Conservation (phyloP, 2,329 filamentous ascomycete species). For the Dactylellina cionopaga region DNA sequence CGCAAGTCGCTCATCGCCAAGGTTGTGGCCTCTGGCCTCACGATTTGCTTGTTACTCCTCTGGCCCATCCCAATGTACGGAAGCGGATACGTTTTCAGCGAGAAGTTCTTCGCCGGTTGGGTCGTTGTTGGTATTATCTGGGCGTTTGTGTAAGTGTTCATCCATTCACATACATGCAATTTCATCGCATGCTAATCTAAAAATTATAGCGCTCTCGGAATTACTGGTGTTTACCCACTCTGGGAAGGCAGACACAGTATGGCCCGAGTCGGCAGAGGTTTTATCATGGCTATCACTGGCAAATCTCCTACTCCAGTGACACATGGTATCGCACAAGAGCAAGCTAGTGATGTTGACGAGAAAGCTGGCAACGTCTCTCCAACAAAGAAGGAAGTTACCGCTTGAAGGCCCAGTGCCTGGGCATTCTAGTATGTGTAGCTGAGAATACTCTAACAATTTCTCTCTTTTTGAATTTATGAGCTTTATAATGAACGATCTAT, state of each 20-base stretch:
- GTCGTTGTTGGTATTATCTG: constrained; percentile 79
- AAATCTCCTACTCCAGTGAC: constrained; percentile 23
- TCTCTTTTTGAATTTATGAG: constrained; percentile 22
- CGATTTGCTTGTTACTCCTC: constrained; percentile 77
- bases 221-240: constrained; percentile 82
- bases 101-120: constrained; percentile 85
- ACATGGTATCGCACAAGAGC: constrained; percentile 47
- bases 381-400: constrained; percentile 24
- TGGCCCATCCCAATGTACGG: constrained; percentile 97
- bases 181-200: constrained; percentile 1
- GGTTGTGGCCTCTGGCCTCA: constrained; percentile 69
- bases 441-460: background rate
- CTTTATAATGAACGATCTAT: constrained; percentile 29
- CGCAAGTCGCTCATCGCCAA: constrained; percentile 63
- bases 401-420: constrained; percentile 3
- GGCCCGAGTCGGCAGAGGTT: constrained; percentile 55
- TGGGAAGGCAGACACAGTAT: constrained; percentile 80
- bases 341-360: constrained; percentile 42
- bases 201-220: constrained; percentile 41
- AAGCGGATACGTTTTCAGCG: constrained; percentile 79
- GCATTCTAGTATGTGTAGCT: background rate
- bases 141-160: constrained; percentile 69
- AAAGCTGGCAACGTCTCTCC: constrained; percentile 11
- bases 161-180: background rate
- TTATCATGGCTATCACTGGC: constrained; percentile 32